Evolutionary conservation across 2,329 filamentous ascomycete species (phyloP).

Genomic region (Cladorrhinum sp.): DNA sequence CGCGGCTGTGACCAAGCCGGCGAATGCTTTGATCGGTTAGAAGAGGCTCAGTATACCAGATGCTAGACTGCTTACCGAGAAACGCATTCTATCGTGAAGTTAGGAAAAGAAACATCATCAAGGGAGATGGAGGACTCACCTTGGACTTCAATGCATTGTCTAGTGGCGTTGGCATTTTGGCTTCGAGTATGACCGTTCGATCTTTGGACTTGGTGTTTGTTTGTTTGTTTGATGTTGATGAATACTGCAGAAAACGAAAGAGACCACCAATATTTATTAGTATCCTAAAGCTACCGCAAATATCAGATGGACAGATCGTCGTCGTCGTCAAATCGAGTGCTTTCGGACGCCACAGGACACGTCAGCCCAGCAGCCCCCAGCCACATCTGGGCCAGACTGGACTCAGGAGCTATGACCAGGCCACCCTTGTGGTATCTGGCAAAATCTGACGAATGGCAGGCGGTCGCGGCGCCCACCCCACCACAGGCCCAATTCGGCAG

Average conservation of each 20-base stretch:
- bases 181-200: neutral
- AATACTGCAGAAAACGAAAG: neutral
- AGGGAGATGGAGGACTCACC: constrained; percentile 41
- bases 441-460: neutral
- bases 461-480: constrained; percentile 7
- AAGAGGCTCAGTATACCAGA: neutral
- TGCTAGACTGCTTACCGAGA: constrained; percentile 52
- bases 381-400: neutral
- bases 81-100: constrained; percentile 57
- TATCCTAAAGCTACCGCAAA: neutral
- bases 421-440: neutral
- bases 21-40: constrained; percentile 61
- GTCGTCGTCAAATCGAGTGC: neutral
- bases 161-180: constrained; percentile 64
- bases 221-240: neutral
- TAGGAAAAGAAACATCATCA: neutral
- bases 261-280: neutral
- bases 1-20: constrained; percentile 75
- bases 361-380: constrained; percentile 9
- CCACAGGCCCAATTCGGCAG: constrained; percentile 10
- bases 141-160: constrained; percentile 69
- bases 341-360: constrained; percentile 6
- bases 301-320: neutral
- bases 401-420: neutral
- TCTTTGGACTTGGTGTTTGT: neutral